phyloP scores from a whole-genome alignment of 192 early-diverging fungal genomes.

The Mortierella antarctica region DNA sequence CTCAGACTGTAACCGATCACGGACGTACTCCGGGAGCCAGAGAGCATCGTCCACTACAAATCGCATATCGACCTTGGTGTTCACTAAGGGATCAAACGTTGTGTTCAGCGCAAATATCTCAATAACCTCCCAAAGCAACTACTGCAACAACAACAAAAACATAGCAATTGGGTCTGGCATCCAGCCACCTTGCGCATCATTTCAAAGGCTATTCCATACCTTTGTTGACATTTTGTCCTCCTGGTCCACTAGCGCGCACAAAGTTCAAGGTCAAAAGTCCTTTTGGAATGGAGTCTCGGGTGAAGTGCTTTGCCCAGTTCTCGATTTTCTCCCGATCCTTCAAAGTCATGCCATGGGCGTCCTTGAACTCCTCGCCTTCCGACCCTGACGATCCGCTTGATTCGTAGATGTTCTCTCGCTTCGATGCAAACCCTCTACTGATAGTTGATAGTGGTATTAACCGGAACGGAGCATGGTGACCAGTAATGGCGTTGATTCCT shows the following conservation, averaged over 20 bases:
- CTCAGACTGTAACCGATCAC: slow-evolving; percentile 64
- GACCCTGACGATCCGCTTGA: not conserved
- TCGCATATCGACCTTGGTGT: slow-evolving; percentile 87
- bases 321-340: slow-evolving; percentile 46
- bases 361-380: slow-evolving; percentile 26
- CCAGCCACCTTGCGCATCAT: not conserved
- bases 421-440: slow-evolving; percentile 11
- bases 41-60: slow-evolving; percentile 70
- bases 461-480: no score
- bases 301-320: slow-evolving; percentile 61
- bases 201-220: slow-evolving; percentile 44
- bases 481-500: no score
- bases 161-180: not conserved
- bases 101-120: not conserved
- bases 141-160: not conserved
- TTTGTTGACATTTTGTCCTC: slow-evolving; percentile 96
- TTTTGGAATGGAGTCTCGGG: slow-evolving; percentile 69
- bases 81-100: slow-evolving; percentile 58
- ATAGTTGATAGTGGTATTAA: no score
- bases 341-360: slow-evolving; percentile 48
- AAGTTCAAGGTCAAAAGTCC: slow-evolving; percentile 68
- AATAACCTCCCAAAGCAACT: not conserved
- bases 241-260: slow-evolving; percentile 84
- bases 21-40: slow-evolving; percentile 83
- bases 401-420: not conserved